A percentile compares a stretch with the other conserved stretches of the same genome.
Conservation (phyloP, 2,329 filamentous ascomycete species). For the Claviceps humidiphila region DNA sequence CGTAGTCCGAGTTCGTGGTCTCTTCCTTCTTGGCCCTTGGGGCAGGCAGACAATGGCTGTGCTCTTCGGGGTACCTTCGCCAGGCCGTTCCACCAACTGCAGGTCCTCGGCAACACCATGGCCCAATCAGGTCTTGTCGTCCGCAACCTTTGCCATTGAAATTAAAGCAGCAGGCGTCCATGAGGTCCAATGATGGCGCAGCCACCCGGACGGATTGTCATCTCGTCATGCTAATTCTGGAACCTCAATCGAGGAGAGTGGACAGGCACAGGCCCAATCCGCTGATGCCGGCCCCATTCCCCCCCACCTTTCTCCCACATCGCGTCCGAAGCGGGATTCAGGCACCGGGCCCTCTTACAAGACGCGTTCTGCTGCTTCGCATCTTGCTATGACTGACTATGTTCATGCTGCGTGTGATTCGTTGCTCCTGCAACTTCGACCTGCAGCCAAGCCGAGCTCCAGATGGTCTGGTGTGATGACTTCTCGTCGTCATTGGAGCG, state of each 20-base stretch:
- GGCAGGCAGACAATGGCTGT: too few species aligned
- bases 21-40: too few species aligned
- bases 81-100: too few species aligned
- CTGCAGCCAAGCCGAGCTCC: neutral
- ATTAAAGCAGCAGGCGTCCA: neutral
- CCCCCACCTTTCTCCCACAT: neutral
- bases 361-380: neutral
- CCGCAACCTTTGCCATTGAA: neutral
- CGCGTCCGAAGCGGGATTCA: neutral
- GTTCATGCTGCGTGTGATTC: neutral
- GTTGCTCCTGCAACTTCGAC: neutral
- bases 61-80: too few species aligned
- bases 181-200: slow-evolving; percentile 15
- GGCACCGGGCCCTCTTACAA: neutral
- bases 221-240: slow-evolving; percentile 21
- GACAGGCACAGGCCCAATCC: slow-evolving; percentile 1
- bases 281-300: slow-evolving; percentile 14
- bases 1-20: too few species aligned
- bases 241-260: slow-evolving; percentile 4
- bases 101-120: neutral
- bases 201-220: slow-evolving; percentile 14
- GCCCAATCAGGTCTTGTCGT: neutral
- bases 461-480: neutral
- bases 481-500: neutral
- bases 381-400: neutral